Evolutionary conservation across 371 early-diverging fungal genomes (phyloP), one percentile per base, ranked within the genome.

Genomic region (Zychaea mexicana): DNA sequence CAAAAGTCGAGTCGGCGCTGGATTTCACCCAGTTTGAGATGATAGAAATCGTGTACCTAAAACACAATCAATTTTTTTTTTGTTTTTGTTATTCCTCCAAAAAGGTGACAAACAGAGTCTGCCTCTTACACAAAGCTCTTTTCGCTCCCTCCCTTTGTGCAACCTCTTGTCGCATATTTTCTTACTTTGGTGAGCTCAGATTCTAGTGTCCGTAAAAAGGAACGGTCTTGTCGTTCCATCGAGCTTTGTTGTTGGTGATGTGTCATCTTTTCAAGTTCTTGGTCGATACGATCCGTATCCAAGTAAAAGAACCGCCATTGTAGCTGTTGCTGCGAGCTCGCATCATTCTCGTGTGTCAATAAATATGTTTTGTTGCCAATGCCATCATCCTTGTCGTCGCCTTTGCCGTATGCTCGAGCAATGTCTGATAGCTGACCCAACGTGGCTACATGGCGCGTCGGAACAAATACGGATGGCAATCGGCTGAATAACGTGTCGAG

Each of bases 41-140:
- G 49, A 39, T 61, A 61, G 27, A 61, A 61, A 15, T 61, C 62
- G 26, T 61, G 32, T 31, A 61, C 62, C 62, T 61, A 46, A 32
- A 33, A 33, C 49, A 27, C 52, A 3, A 52, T 17, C n/a, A 52
- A 52, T 52, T 22, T 27, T 52, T 52, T 21, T 52, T 22, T 17
- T 52, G 5, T 52, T 15, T 7, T 42, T 42, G 1, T 42, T 42
- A 42, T 42, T 17, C n/a, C 6, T 49, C 10, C n/a, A 49, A 49
- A 24, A 49, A 24, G 5, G 5, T 5, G n/a, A 45, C 4, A 49
- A 22, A 46, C 46, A 46, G 24, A 24, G n/a, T 17, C 5, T 12
- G 4, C n/a, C n/a, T 42, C 42, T 42, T 15, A 21, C 24, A 12
- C 52, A n/a, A n/a, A n/a, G n/a, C n/a, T n/a, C n/a, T n/a, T n/a